phyloP scores from a whole-genome alignment of 345 rosid species.

The Cardiospermum halicacabum region DNA sequence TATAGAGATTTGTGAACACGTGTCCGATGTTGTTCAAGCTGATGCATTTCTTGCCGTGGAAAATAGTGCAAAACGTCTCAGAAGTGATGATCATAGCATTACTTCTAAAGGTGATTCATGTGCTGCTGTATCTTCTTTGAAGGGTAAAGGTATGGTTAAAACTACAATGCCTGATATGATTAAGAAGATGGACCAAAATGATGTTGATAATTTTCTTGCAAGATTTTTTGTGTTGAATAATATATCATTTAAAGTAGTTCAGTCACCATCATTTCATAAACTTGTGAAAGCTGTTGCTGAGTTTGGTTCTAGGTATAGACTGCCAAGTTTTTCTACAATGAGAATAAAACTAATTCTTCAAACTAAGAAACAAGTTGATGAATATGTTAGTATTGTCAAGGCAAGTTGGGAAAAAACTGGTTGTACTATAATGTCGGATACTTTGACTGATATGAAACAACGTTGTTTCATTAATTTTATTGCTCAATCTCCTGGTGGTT shows the following conservation, averaged over 20 bases:
- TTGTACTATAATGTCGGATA: neutral
- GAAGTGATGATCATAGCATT: neutral
- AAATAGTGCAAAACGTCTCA: no score
- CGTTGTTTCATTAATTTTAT: neutral
- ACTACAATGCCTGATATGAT: neutral
- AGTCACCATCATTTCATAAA: neutral
- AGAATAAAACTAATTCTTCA: neutral
- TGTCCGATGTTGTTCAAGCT: neutral
- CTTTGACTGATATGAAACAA: neutral
- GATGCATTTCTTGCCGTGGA: neutral
- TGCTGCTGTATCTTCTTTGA: neutral
- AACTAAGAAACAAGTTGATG: no score
- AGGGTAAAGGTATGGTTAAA: neutral
- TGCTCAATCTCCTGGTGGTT: neutral
- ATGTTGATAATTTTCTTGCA: neutral
- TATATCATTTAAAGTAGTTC: neutral
- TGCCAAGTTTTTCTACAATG: neutral
- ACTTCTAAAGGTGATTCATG: no score
- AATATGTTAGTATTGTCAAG: no score
- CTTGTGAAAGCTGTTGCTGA: neutral
- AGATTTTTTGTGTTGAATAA: no score
- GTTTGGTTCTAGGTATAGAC: neutral
- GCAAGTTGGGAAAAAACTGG: neutral
- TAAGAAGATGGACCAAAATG: no score
- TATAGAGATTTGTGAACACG: neutral